Evolutionary conservation across 164 flowering plant species (phyloP), one percentile per base, ranked within the genome.

Genomic region (Chimonanthus salicifolius): DNA sequence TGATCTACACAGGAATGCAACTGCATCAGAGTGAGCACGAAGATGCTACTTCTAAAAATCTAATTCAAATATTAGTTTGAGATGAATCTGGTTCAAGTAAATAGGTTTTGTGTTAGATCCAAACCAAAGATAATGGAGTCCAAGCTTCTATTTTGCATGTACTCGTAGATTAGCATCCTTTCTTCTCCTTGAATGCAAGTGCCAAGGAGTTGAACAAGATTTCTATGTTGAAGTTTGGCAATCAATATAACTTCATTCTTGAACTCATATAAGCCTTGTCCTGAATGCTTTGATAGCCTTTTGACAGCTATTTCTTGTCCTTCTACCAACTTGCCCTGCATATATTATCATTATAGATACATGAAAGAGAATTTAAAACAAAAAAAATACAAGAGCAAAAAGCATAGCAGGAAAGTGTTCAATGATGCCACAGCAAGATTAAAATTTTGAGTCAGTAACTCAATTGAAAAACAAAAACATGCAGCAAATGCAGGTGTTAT

Each of bases 181-280:
- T 83, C 85, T 47, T 84, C 71, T 62, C 75, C 74, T 62, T 83
- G 78, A 8, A 79, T 3, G 76, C 87, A 81, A 49, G 70, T 83
- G 3, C 85, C 86, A 47, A 84, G 54, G 47, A 86, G 78, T 67
- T 74, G 78, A 16, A 83, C 87, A 47, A 86, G 79, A 49, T 86
- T 84, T 58, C 74, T 76, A 67, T 86, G 89, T 58, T 82, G 84
- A 71, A 85, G 87, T 62, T 83, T 85, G 7, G 82, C 85, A 4
- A 84, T 58, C 18, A 83, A 67, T 54, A n/a, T 13, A 7, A 84
- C 78, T 46, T 84, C 87, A 64, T 73, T 86, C 48, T 78, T 81
- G 70, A 84, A 82, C 51, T 54, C 60, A 54, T 54, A 13, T 10
- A 54, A n/a, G 60, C 60, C 60, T 54, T 54, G 60, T 9, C 60